A percentile compares a stretch with the other conserved stretches of the same genome.
These are phyloP conservation scores for Syzygium grande DNA, from an alignment of 345 rosid genomes.

Conservation along the genomic window DNA sequence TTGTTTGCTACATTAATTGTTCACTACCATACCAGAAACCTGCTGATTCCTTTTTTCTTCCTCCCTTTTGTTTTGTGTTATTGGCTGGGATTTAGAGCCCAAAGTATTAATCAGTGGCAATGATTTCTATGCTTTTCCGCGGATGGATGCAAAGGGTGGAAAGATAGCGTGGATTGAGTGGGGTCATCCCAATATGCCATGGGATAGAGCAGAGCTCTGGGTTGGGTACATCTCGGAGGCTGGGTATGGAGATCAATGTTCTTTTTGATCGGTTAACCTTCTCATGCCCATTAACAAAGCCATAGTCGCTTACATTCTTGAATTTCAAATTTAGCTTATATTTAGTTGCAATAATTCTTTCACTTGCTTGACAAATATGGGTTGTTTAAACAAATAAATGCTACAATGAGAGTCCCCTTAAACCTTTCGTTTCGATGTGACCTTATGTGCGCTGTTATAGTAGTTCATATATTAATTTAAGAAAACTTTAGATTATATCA, in stretches of 20 bases:
- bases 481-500: background rate
- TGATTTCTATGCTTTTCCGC: slow-evolving; percentile 98
- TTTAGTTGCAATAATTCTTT: background rate
- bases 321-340: background rate
- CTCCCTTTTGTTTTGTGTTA: background rate
- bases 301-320: background rate
- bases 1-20: background rate
- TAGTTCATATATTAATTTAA: background rate
- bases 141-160: slow-evolving; percentile 58
- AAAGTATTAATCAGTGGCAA: slow-evolving; percentile 59
- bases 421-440: background rate
- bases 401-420: background rate
- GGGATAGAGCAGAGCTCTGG: slow-evolving; percentile 96
- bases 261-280: background rate
- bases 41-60: background rate
- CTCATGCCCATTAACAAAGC: background rate
- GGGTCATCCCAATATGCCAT: slow-evolving; percentile 92
- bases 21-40: background rate
- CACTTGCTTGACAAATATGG: background rate
- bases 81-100: slow-evolving; percentile 43
- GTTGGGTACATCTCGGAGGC: slow-evolving; percentile 74
- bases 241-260: slow-evolving; percentile 41
- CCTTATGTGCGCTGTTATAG: background rate
- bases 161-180: slow-evolving; percentile 89
- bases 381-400: background rate